Base-by-base conservation (phyloP, 164 flowering plant genomes). In the Hamamelis virginiana region DNA sequence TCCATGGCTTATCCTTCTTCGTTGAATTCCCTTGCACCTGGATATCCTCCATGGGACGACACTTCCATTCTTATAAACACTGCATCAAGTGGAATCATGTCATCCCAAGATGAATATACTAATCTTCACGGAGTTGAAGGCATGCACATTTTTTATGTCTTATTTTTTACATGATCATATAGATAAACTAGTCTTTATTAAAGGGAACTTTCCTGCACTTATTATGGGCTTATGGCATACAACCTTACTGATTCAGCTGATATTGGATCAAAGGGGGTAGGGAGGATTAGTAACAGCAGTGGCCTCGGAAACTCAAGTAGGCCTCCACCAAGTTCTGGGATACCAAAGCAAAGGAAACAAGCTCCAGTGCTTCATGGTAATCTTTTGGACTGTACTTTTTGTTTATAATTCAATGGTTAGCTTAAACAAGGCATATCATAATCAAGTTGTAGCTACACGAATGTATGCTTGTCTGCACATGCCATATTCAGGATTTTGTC, bases 11-110 rank as follows among this genome's bases (percentile, higher is more conserved):
- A 76, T 81, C 85, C 85, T 67, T 77, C 91, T 64, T 78, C 88
- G 19, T 59, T 75, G 61, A 82, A 77, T 82, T 43, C 82, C 61
- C 69, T 80, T 76, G 74, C 78, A 56, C 76, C 87, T 73, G 89
- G 84, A 69, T 82, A 75, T 80, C 67, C 80, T 57, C 69, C 74
- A 26, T 88, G 90, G 92, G 87, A 88, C 67, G 96, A 89, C n/a
- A 51, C 83, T 64, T 80, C 90, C 26, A 10, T 77, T 71, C 80
- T 87, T 72, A 45, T 81, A 67, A 85, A 77, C 70, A 33, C 85
- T 57, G 61, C 82, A 57, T 69, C 84, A 61, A 75, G 76, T 73
- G 81, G 80, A 74, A 52, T 72, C 25, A 65, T 77, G 76, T 80
- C 77, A 59, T 74, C 84, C 27, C 90, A 80, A 68, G 89, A 90